Conservation (phyloP, 768 basidiomycete species). For the Lentinula guzmanii region DNA sequence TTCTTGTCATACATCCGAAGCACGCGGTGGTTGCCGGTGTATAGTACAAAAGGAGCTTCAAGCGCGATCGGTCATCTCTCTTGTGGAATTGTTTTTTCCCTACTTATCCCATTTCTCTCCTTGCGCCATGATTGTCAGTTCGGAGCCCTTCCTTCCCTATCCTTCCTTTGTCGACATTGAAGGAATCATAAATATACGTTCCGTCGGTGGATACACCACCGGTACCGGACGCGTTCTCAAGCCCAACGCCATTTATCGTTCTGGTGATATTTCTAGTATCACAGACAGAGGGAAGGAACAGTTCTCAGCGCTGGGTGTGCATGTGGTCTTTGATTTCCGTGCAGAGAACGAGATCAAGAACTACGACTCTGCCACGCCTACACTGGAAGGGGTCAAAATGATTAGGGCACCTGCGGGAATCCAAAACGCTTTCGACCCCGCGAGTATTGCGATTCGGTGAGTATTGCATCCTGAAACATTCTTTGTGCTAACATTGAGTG, state of each 20-base stretch:
- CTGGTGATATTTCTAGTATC: constrained; percentile 30
- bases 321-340: constrained; percentile 33
- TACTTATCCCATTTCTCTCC: not conserved
- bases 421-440: constrained; percentile 22
- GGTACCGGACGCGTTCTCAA: constrained; percentile 15
- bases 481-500: not conserved
- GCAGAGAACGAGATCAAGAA: constrained; percentile 27
- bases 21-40: not conserved
- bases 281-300: constrained; percentile 26
- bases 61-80: not conserved
- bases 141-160: constrained; percentile 8
- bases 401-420: constrained; percentile 21
- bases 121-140: not conserved
- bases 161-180: constrained; percentile 33
- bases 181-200: constrained; percentile 33
- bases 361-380: constrained; percentile 20
- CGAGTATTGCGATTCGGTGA: constrained; percentile 17
- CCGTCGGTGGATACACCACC: constrained; percentile 22
- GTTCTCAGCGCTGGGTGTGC: constrained; percentile 27
- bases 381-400: constrained; percentile 25
- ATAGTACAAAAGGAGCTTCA: not conserved
- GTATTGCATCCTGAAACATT: not conserved
- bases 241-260: constrained; percentile 28
- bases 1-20: not conserved
- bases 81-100: not conserved